Conservation (phyloP, 1,284 basidiomycete species). For the Apiotrichum brassicae region DNA sequence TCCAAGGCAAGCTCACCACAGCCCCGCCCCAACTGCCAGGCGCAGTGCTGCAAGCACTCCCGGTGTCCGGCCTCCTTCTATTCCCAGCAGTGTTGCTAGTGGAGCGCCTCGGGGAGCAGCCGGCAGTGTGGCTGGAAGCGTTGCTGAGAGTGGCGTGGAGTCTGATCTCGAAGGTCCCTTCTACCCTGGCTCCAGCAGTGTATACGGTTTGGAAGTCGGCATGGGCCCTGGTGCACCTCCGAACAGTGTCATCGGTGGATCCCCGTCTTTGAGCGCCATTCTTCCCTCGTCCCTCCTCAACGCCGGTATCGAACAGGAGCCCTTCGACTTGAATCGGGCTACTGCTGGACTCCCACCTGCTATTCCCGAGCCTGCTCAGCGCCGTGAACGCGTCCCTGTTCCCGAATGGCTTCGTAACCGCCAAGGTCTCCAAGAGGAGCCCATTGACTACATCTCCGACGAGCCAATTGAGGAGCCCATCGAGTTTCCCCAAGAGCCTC, state of each 20-base stretch:
- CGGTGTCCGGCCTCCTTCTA: too few species aligned
- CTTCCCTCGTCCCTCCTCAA: constrained; percentile 32
- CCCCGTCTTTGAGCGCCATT: constrained; percentile 1
- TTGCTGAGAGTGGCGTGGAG: background rate
- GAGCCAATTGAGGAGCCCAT: too few species aligned
- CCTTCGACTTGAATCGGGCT: constrained; percentile 37
- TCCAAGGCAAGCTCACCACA: background rate
- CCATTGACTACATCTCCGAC: background rate
- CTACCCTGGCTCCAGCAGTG: constrained; percentile 27
- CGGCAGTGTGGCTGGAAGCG: background rate
- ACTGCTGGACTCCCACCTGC: constrained; percentile 36
- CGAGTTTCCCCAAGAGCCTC: background rate
- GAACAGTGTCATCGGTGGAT: constrained; percentile 18
- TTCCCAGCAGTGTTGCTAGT: background rate
- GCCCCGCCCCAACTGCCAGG: background rate
- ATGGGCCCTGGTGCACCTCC: constrained; percentile 26
- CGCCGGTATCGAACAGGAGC: constrained; percentile 22
- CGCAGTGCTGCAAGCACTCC: background rate
- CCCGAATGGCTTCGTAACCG: background rate
- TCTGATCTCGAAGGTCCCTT: constrained; percentile 23
- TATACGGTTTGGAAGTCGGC: constrained; percentile 17
- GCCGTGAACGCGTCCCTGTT: background rate
- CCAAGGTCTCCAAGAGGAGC: background rate
- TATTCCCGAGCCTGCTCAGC: constrained; percentile 25
- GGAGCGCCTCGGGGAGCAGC: too few species aligned